Percentiles rank a stretch among this genome's conserved stretches.
Evolutionary conservation across 805 yeast genomes (phyloP).

Genomic region (Ogataea neopini): DNA sequence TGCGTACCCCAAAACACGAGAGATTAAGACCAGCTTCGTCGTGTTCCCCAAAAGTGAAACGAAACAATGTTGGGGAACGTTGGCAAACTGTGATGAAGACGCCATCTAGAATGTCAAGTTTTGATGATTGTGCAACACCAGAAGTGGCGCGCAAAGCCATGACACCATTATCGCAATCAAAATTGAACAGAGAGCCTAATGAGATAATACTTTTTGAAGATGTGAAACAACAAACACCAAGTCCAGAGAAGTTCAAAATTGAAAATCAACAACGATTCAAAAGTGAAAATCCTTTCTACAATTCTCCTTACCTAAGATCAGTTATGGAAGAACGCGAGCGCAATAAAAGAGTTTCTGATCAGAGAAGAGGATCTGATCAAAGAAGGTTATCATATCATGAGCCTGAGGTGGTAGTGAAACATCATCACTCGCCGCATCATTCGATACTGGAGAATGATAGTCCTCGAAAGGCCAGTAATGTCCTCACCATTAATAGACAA

Average conservation of each 20-base stretch:
- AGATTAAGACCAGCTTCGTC: slow-evolving; percentile 13
- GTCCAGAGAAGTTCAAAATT: background rate
- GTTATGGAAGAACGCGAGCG: slow-evolving; percentile 25
- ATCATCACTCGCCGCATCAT: slow-evolving; percentile 2
- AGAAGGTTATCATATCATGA: background rate
- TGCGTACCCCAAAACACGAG: slow-evolving; percentile 21
- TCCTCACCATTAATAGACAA: slow-evolving; percentile 51
- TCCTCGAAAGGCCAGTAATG: slow-evolving; percentile 13
- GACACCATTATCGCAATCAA: slow-evolving; percentile 25
- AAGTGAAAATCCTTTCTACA: slow-evolving; percentile 3
- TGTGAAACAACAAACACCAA: slow-evolving; percentile 3
- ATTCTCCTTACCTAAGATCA: slow-evolving; percentile 14
- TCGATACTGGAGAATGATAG: slow-evolving; percentile 1
- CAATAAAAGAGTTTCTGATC: background rate
- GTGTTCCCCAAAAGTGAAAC: slow-evolving; percentile 27
- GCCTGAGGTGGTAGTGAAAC: background rate
- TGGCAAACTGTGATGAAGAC: slow-evolving; percentile 8
- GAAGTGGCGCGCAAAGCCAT: slow-evolving; percentile 27
- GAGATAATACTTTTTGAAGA: slow-evolving; percentile 8
- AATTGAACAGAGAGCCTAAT: slow-evolving; percentile 11
- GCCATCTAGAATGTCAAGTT: slow-evolving; percentile 7
- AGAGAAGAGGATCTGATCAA: background rate
- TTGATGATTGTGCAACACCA: slow-evolving; percentile 25
- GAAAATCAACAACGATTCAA: background rate
- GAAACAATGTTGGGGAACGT: slow-evolving; percentile 18